phyloP scores from a whole-genome alignment of 768 basidiomycete species.

The Podaxis sp. region DNA sequence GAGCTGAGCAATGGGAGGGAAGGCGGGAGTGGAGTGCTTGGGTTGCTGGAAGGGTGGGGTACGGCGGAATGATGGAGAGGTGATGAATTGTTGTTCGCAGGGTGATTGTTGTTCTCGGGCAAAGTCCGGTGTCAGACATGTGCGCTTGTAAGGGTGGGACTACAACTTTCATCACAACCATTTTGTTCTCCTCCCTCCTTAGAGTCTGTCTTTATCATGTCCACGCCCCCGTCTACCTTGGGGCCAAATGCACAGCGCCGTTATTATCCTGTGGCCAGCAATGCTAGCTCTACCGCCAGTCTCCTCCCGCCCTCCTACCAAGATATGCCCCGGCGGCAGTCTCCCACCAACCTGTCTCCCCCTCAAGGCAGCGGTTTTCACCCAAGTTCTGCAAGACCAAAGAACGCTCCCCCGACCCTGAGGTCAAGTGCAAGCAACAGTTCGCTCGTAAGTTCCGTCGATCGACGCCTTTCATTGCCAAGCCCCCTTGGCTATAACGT shows the following conservation, averaged over 20 bases:
- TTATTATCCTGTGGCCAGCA: constrained; percentile 37
- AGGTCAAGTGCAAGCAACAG: constrained; percentile 29
- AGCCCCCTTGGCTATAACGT: background rate
- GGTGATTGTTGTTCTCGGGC: constrained; percentile 18
- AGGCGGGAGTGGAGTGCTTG: constrained; percentile 37
- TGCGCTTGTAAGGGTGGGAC: background rate
- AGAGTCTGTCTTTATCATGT: constrained; percentile 25
- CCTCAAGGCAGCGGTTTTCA: background rate
- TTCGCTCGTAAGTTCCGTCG: constrained; percentile 38
- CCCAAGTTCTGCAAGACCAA: background rate
- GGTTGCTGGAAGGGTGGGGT: constrained; percentile 48
- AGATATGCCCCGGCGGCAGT: constrained; percentile 13
- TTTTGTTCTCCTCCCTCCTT: constrained; percentile 19
- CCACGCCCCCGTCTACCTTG: constrained; percentile 20
- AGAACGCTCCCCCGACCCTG: constrained; percentile 4
- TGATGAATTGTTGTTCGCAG: constrained; percentile 18
- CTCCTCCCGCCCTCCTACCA: constrained; percentile 37
- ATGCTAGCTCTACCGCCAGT: constrained; percentile 51
- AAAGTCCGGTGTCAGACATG: background rate
- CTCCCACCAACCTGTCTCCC: background rate
- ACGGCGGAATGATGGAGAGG: constrained; percentile 12
- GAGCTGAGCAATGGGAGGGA: constrained; percentile 24
- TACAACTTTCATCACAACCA: constrained; percentile 5
- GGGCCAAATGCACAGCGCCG: constrained; percentile 40
- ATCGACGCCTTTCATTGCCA: background rate